These are phyloP conservation scores for Globisporangium acanthophoron DNA, from an alignment of 352 stramenopile genomes.

Conservation along the genomic window DNA sequence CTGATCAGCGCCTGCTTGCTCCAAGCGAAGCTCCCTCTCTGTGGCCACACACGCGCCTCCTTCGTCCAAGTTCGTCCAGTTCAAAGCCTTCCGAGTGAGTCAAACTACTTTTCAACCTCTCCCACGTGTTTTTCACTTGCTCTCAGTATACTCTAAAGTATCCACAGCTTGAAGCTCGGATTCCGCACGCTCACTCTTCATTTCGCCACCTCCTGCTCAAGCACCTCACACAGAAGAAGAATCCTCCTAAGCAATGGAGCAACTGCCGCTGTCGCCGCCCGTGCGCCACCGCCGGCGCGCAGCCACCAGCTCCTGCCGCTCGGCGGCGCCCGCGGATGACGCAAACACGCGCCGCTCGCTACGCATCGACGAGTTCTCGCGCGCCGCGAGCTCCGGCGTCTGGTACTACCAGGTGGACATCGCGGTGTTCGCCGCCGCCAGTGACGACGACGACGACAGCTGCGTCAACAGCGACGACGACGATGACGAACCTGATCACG, in stretches of 20 bases:
- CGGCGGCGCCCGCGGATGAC: slow-evolving; percentile 9
- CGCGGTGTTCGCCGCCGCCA: slow-evolving; percentile 16
- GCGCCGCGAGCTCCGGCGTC: slow-evolving; percentile 33
- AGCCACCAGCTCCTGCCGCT: background rate
- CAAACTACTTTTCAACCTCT: too few species aligned
- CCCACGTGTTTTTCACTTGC: too few species aligned
- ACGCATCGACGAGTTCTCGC: slow-evolving; percentile 45
- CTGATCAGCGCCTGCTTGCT: too few species aligned
- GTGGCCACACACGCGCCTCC: too few species aligned
- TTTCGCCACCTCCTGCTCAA: background rate
- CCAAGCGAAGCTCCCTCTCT: too few species aligned
- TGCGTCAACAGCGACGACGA: slow-evolving; percentile 9
- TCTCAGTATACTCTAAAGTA: too few species aligned
- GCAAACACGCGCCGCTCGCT: slow-evolving; percentile 22
- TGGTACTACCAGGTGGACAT: slow-evolving; percentile 76
- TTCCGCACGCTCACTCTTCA: background rate
- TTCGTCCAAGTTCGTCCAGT: too few species aligned
- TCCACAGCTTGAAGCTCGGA: too few species aligned
- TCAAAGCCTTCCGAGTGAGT: too few species aligned
- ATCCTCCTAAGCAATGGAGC: background rate
- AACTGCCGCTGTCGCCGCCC: background rate
- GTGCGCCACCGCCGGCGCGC: background rate
- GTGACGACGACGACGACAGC: slow-evolving; percentile 4
- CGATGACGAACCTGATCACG: slow-evolving; percentile 16
- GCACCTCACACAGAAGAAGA: too few species aligned